Evolutionary conservation across 164 flowering plant species (phyloP), one percentile per base, ranked within the genome.

Genomic region (Magnolia changhungtana): DNA sequence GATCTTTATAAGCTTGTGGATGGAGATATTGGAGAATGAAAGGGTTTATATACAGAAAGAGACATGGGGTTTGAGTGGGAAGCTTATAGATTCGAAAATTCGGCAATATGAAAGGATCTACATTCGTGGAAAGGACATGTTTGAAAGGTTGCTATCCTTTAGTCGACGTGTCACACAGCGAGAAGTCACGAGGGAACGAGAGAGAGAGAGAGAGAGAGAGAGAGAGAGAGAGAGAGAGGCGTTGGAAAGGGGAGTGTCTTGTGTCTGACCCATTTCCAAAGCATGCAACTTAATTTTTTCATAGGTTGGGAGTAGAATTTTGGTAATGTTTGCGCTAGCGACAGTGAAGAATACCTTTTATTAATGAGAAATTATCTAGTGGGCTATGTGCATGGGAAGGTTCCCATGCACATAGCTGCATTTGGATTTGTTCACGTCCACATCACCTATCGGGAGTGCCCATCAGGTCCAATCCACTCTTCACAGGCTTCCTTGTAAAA

Each of bases 11-110:
- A 11, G 14, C 50, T 29, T 21, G 18, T 52, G 20, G 29, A 66
- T 11, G 68, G 20, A 23, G n/a, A 23, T 23, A 65, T 23, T 20
- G 13, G 65, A 49, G 27, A 50, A 27, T 63, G 9, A 2, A 65
- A 4, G 77, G 29, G 31, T 72, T 81, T 87, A 82, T 85, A 86
- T 80, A 67, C 83, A 73, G n/a, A 80, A 31, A 65, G 70, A 71
- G 20, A 64, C n/a, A 31, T 21, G 63, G 27, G 45, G 72, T 69
- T 69, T 73, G 63, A 59, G 31, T 74, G 65, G 45, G 78, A 78
- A 84, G 80, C 81, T 69, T 67, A 73, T 21, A 52, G 77, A 72
- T 69, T 78, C 74, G 50, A 61, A 71, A 66, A 70, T 73, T 66
- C 79, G 21, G 29, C 64, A 67, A 61, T 23, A 23, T 49, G 14